A percentile compares a stretch with the other conserved stretches of the same genome.
Evolutionary conservation across 148 eudicot genomes (phyloP).

Genomic region (Vaccinium darrowii): DNA sequence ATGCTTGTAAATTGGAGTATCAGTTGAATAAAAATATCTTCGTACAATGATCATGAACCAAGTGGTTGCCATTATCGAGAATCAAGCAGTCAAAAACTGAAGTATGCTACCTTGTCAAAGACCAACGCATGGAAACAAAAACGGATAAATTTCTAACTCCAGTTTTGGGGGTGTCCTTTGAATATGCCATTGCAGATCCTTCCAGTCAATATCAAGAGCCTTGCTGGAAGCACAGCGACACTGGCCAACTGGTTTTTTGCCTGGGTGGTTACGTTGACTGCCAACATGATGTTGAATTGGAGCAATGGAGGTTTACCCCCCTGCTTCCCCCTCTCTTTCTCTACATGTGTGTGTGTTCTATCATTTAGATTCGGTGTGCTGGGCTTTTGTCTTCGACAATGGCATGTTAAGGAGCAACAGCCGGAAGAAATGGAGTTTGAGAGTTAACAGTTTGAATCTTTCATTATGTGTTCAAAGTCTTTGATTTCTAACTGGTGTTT

Average conservation of each 20-base stretch:
- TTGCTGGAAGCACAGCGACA: constrained; percentile 71
- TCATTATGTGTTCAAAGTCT: neutral
- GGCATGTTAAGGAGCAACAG: too few species aligned
- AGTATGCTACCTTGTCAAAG: neutral
- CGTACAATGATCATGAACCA: neutral
- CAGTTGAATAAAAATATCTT: neutral
- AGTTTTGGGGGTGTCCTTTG: neutral
- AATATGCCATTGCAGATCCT: constrained; percentile 60
- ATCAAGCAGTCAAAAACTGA: neutral
- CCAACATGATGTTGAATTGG: constrained; percentile 61
- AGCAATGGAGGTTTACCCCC: constrained; percentile 49
- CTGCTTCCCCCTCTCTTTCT: neutral
- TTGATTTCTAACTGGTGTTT: neutral
- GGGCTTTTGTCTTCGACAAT: too few species aligned
- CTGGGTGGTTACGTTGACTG: constrained; percentile 64
- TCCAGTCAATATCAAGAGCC: constrained; percentile 61
- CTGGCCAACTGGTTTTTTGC: constrained; percentile 59
- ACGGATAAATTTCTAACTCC: neutral
- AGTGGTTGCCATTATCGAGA: neutral
- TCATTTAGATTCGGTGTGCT: neutral
- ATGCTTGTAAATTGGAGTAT: neutral
- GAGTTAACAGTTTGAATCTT: neutral
- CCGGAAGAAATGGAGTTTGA: neutral
- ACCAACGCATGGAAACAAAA: neutral
- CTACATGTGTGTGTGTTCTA: neutral